These are phyloP conservation scores for Albugo laibachii DNA, from an alignment of 352 stramenopile species.

Conservation along the genomic window DNA sequence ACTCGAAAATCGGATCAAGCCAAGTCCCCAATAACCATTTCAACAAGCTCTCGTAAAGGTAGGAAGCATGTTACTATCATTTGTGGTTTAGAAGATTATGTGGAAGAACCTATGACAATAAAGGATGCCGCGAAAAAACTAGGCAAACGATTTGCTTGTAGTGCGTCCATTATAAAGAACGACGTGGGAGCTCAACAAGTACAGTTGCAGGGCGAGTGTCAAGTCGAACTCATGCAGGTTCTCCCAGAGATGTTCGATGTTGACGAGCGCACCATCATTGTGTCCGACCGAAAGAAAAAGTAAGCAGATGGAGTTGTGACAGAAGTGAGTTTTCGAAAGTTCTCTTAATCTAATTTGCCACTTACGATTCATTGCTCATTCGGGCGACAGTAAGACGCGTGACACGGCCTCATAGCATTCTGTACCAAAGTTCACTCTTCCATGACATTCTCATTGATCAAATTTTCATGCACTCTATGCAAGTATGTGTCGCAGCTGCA, in stretches of 20 bases:
- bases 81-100: slow-evolving; percentile 61
- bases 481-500: too few species aligned
- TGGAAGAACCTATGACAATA: slow-evolving; percentile 37
- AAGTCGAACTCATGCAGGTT: slow-evolving; percentile 48
- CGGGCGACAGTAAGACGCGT: too few species aligned
- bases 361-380: too few species aligned
- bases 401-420: too few species aligned
- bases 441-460: too few species aligned
- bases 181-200: slow-evolving; percentile 63
- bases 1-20: slow-evolving; percentile 49
- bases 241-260: slow-evolving; percentile 61
- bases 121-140: slow-evolving; percentile 66
- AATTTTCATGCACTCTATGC: too few species aligned
- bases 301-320: slow-evolving; percentile 27
- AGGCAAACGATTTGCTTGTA: slow-evolving; percentile 69
- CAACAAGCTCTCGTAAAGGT: slow-evolving; percentile 55
- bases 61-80: slow-evolving; percentile 69
- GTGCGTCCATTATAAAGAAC: slow-evolving; percentile 55
- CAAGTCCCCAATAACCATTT: slow-evolving; percentile 42
- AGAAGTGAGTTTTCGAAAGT: too few species aligned
- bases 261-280: slow-evolving; percentile 37
- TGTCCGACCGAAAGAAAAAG: slow-evolving; percentile 41
- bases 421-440: too few species aligned
- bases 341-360: too few species aligned
- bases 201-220: slow-evolving; percentile 61